Conservation (phyloP, 139 green algal species). For the Ostreobium quekettii region DNA sequence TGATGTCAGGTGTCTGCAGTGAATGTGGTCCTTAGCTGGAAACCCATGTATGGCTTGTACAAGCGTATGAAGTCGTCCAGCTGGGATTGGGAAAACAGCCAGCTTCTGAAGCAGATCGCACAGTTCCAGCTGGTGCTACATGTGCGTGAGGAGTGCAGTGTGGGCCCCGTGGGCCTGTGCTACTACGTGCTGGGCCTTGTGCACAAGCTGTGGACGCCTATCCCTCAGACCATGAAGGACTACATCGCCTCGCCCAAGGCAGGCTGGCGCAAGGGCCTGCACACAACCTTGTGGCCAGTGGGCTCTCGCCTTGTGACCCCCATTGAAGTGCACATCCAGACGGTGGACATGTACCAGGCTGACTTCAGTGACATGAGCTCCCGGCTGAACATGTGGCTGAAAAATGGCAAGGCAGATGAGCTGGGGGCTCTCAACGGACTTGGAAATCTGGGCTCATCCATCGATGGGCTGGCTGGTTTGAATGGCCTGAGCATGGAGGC, state of each 20-base stretch:
- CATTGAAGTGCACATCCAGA: constrained; percentile 24
- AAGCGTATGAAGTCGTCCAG: constrained; percentile 41
- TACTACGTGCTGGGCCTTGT: constrained; percentile 61
- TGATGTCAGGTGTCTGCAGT: constrained; percentile 20
- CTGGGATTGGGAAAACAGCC: constrained; percentile 17
- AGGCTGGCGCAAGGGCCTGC: constrained; percentile 73
- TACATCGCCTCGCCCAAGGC: constrained; percentile 83
- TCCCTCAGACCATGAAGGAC: constrained; percentile 71
- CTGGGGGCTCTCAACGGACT: too few relatives aligned
- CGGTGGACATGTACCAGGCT: constrained; percentile 22
- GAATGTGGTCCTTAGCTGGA: constrained; percentile 39
- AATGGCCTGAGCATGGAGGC: too few relatives aligned
- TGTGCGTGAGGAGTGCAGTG: background rate
- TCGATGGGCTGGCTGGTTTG: too few relatives aligned
- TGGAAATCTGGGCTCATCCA: too few relatives aligned
- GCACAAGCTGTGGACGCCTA: constrained; percentile 70
- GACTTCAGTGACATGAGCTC: too few relatives aligned
- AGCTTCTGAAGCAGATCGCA: constrained; percentile 49
- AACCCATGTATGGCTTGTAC: constrained; percentile 54
- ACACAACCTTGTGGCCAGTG: constrained; percentile 62
- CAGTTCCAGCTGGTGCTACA: constrained; percentile 57
- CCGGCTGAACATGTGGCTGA: too few relatives aligned
- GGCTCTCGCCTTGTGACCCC: constrained; percentile 16
- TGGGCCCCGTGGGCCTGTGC: constrained; percentile 25
- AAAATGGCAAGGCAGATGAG: too few relatives aligned